phyloP scores from a whole-genome alignment of 2,329 filamentous ascomycete species.

The Davidsoniella virescens region DNA sequence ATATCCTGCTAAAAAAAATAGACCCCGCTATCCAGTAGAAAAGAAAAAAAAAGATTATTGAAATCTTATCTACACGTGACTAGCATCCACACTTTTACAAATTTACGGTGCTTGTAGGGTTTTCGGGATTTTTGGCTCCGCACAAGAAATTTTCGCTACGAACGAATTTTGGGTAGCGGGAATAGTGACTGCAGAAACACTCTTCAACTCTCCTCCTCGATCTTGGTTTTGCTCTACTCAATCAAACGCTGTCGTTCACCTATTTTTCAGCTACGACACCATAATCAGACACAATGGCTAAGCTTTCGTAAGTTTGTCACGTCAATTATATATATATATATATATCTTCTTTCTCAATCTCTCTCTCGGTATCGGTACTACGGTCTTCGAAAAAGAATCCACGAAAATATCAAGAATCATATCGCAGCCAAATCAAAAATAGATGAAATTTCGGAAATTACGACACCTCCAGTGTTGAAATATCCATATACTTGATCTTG shows the following conservation, averaged over 20 bases:
- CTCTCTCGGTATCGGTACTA: constrained; percentile 1
- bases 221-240: constrained; percentile 8
- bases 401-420: not conserved
- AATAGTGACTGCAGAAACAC: constrained; percentile 7
- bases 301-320: constrained; percentile 38
- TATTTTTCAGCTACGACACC: constrained; percentile 14
- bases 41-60: not conserved
- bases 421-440: not conserved
- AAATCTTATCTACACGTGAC: not conserved
- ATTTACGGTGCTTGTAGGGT: constrained; percentile 7
- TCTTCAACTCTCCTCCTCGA: constrained; percentile 1
- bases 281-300: constrained; percentile 43
- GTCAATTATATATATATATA: constrained; percentile 4
- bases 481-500: not conserved
- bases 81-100: not conserved
- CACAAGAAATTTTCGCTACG: constrained; percentile 6
- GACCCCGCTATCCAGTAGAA: too few species aligned
- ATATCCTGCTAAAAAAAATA: too few species aligned
- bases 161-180: constrained; percentile 7
- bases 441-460: not conserved
- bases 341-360: constrained; percentile 4
- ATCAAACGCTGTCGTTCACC: constrained; percentile 11
- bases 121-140: constrained; percentile 10
- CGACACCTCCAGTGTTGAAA: not conserved
- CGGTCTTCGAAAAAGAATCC: not conserved